A percentile compares a stretch with the other conserved stretches of the same genome.
Evolutionary conservation across 805 yeast species (phyloP).

Genomic region (Candida tibetensis): DNA sequence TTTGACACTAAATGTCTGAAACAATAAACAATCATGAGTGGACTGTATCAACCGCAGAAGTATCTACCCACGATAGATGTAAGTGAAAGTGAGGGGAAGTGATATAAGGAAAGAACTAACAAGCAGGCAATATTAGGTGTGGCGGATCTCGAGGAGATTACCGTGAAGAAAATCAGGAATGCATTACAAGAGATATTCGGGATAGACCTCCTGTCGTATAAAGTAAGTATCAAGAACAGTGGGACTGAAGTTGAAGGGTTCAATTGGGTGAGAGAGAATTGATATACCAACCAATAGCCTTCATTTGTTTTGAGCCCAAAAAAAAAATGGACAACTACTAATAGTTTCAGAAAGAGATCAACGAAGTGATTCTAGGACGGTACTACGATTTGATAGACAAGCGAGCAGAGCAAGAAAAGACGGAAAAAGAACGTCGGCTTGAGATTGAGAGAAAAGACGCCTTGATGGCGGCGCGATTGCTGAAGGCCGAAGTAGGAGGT

Average conservation of each 20-base stretch:
- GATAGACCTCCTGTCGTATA: conserved; percentile 47
- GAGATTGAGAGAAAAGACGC: conserved; percentile 51
- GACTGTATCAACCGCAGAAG: conserved; percentile 23
- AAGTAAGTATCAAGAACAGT: conserved; percentile 29
- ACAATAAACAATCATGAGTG: conserved; percentile 5
- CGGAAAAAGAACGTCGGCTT: conserved; percentile 19
- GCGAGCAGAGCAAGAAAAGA: conserved; percentile 26
- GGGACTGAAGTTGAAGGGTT: background rate
- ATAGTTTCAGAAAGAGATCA: conserved; percentile 49
- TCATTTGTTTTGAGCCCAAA: no score
- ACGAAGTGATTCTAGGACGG: conserved; percentile 57
- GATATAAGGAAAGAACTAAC: conserved; percentile 17
- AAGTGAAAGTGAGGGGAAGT: conserved; percentile 27
- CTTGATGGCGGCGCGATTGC: conserved; percentile 49
- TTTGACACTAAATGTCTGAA: no score
- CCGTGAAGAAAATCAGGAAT: conserved; percentile 67
- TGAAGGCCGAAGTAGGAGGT: conserved; percentile 25
- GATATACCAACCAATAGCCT: background rate
- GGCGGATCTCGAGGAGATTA: conserved; percentile 64
- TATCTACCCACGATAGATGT: conserved; percentile 67
- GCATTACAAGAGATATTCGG: conserved; percentile 72
- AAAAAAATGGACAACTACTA: conserved; percentile 13
- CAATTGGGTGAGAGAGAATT: background rate
- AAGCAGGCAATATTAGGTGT: conserved; percentile 66
- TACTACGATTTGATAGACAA: conserved; percentile 48